Conservation (phyloP, 2,329 filamentous ascomycete species). For the Stachybotrys echinatus region DNA sequence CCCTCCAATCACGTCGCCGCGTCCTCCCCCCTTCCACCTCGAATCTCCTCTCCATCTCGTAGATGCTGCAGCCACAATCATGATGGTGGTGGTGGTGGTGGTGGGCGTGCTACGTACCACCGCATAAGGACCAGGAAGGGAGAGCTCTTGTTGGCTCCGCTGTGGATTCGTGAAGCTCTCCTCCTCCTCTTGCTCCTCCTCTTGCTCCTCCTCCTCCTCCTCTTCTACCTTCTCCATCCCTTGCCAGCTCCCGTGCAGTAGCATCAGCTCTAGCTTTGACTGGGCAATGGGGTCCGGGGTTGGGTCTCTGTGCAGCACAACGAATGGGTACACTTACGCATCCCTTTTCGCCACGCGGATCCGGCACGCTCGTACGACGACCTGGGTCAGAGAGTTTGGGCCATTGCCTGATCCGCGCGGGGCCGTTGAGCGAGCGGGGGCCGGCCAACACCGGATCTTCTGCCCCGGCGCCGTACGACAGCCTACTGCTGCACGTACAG, state of each 20-base stretch:
- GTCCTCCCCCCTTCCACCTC: not conserved
- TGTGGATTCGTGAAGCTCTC: not conserved
- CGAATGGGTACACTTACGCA: not conserved
- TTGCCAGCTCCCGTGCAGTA: not conserved
- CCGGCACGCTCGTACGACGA: not conserved
- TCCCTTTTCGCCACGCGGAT: not conserved
- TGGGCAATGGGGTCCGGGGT: not conserved
- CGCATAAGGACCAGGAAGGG: not conserved
- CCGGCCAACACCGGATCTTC: not conserved
- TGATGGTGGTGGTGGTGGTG: too few species aligned
- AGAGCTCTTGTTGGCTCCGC: not conserved
- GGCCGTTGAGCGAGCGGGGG: not conserved
- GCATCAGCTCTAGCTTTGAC: too few species aligned
- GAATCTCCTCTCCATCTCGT: not conserved
- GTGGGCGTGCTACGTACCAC: not conserved
- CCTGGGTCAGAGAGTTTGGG: not conserved
- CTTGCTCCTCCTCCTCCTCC: too few species aligned
- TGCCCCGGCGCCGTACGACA: not conserved
- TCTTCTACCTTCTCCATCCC: too few species aligned
- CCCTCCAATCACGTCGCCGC: not conserved
- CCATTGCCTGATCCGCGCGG: not conserved
- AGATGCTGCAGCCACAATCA: too few species aligned
- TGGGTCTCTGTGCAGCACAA: not conserved
- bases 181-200: too few species aligned
- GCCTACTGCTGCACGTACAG: too few species aligned